A percentile compares a stretch with the other conserved stretches of the same genome.
Evolutionary conservation across 2,329 filamentous ascomycete genomes (phyloP).

Genomic region (Periconia sp.): DNA sequence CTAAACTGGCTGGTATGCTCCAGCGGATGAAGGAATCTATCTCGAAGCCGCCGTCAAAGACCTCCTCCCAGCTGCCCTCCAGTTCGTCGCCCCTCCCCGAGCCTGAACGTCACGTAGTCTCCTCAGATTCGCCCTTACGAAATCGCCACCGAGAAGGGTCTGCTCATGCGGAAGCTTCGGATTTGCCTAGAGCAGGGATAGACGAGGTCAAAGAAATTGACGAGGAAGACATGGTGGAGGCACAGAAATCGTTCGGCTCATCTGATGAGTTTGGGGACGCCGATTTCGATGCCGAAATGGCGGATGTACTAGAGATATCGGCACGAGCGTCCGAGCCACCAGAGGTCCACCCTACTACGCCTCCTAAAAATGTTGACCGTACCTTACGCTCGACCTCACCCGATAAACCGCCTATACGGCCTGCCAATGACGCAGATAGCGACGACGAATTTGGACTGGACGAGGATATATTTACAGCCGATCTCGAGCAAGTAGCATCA

Average conservation of each 20-base stretch:
- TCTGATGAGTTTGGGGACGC: conserved; percentile 45
- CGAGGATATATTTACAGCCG: conserved; percentile 60
- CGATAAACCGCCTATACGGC: conserved; percentile 2
- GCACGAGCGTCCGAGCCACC: conserved; percentile 11
- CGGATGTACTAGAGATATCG: conserved; percentile 34
- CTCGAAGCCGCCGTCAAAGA: conserved; percentile 29
- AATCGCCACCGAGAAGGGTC: conserved; percentile 26
- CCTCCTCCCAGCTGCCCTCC: conserved; percentile 43
- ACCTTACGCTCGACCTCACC: too few species aligned
- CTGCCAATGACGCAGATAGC: conserved; percentile 19
- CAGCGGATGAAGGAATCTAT: conserved; percentile 55
- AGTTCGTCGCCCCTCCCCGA: conserved; percentile 57
- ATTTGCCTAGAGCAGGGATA: conserved; percentile 13
- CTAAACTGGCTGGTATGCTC: conserved; percentile 43
- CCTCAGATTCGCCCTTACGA: conserved; percentile 39
- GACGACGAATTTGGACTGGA: conserved; percentile 55
- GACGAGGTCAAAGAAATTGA: conserved; percentile 2
- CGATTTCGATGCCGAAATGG: conserved; percentile 44
- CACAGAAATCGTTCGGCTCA: conserved; percentile 22
- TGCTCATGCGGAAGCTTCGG: conserved; percentile 10
- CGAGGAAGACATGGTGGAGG: conserved; percentile 8
- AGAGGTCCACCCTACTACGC: too few species aligned
- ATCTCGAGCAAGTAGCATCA: conserved; percentile 64
- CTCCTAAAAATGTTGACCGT: too few species aligned
- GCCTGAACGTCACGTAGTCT: conserved; percentile 18